A percentile compares a stretch with the other conserved stretches of the same genome.
These are phyloP conservation scores for Fagopyrum tataricum DNA, from an alignment of 148 eudicot species.

Conservation along the genomic window DNA sequence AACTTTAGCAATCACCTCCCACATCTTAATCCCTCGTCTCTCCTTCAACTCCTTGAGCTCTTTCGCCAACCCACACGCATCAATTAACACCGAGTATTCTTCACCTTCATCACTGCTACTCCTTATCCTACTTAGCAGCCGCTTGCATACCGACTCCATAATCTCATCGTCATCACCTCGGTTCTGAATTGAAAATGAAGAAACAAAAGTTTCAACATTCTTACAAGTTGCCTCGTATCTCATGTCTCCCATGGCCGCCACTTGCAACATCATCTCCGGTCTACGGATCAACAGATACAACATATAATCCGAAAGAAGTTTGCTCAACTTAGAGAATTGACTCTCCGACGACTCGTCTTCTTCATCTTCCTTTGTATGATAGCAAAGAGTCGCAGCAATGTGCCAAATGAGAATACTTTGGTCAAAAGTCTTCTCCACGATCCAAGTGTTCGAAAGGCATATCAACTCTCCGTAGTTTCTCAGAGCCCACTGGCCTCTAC, in stretches of 20 bases:
- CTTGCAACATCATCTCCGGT: slow-evolving; percentile 18
- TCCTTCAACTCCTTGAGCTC: slow-evolving; percentile 16
- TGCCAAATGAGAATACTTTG: slow-evolving; percentile 27
- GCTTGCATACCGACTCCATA: not conserved
- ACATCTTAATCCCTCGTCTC: not conserved
- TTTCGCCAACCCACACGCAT: slow-evolving; percentile 26
- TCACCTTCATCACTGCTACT: not conserved
- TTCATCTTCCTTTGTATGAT: not conserved
- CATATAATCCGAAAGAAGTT: slow-evolving; percentile 29
- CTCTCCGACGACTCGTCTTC: not conserved
- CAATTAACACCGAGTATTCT: slow-evolving; percentile 34
- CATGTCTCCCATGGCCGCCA: slow-evolving; percentile 22
- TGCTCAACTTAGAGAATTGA: not conserved
- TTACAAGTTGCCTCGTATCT: slow-evolving; percentile 23
- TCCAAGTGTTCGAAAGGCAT: not conserved
- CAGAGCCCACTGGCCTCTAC: slow-evolving; percentile 18
- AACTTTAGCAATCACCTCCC: slow-evolving; percentile 25
- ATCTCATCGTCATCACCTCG: not conserved
- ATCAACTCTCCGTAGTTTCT: not conserved
- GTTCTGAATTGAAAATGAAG: not conserved
- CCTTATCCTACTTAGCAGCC: not conserved
- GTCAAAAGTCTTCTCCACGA: slow-evolving; percentile 10
- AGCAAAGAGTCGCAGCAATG: slow-evolving; percentile 30
- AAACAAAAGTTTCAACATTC: slow-evolving; percentile 18
- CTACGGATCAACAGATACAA: slow-evolving; percentile 25